Evolutionary conservation across 2,329 filamentous ascomycete species (phyloP).

Genomic region (Aspergillus aculeatinus): DNA sequence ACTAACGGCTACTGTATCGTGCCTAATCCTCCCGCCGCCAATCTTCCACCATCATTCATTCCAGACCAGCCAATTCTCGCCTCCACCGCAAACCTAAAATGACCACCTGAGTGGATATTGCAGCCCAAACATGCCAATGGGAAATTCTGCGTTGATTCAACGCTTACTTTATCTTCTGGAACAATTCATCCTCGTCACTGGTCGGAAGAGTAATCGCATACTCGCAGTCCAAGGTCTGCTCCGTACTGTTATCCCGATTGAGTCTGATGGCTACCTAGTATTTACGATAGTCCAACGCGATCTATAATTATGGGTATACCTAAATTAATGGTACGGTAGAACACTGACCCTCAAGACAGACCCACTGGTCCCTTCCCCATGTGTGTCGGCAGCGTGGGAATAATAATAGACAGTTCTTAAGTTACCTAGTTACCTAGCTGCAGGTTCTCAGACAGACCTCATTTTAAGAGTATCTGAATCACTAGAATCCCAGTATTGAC

Average conservation of each 20-base stretch:
- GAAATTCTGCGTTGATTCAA: neutral
- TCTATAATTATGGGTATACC: constrained; percentile 1
- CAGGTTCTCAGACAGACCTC: constrained; percentile 16
- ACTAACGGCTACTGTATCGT: constrained; percentile 15
- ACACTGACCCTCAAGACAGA: constrained; percentile 8
- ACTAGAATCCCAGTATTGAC: constrained; percentile 1
- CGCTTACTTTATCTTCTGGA: neutral
- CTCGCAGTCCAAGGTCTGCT: neutral
- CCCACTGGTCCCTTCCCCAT: constrained; percentile 6
- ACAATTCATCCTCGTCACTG: neutral
- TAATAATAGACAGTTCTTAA: neutral
- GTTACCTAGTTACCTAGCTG: constrained; percentile 15
- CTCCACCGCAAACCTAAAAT: constrained; percentile 16
- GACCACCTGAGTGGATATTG: constrained; percentile 8
- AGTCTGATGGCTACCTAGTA: neutral
- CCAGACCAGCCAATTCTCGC: constrained; percentile 17
- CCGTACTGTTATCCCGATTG: neutral
- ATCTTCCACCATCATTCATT: constrained; percentile 19
- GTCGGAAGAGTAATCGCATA: neutral
- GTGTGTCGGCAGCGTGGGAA: neutral
- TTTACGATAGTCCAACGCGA: constrained; percentile 9
- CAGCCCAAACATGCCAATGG: constrained; percentile 12
- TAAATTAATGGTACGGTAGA: neutral
- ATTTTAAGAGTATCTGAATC: neutral
- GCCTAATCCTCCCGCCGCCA: constrained; percentile 24